Evolutionary conservation across 1,284 basidiomycete species (phyloP).

Genomic region (Melampsora americana): DNA sequence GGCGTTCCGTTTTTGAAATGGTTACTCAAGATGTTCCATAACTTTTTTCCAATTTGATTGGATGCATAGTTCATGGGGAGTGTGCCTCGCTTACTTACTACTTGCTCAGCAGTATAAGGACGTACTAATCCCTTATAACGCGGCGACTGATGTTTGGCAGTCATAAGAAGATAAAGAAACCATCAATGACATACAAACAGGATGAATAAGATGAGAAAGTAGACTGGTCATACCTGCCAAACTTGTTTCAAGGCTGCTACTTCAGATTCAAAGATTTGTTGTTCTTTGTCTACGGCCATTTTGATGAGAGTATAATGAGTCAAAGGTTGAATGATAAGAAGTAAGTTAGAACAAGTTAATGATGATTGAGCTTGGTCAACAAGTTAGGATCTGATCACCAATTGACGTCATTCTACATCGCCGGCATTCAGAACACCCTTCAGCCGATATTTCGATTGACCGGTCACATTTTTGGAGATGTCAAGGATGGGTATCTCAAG

Average conservation of each 20-base stretch:
- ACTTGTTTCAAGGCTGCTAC: slow-evolving; percentile 21
- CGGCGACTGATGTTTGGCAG: slow-evolving; percentile 53
- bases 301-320: too few species aligned
- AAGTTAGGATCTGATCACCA: too few species aligned
- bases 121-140: slow-evolving; percentile 72
- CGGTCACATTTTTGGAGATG: too few species aligned
- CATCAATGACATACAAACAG: neutral
- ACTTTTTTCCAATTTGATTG: slow-evolving; percentile 78
- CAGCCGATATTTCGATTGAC: too few species aligned
- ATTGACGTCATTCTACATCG: too few species aligned
- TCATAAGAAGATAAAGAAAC: neutral
- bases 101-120: slow-evolving; percentile 71
- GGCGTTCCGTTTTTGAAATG: slow-evolving; percentile 57
- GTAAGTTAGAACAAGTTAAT: too few species aligned
- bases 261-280: slow-evolving; percentile 30
- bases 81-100: slow-evolving; percentile 84
- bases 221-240: slow-evolving; percentile 13
- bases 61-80: slow-evolving; percentile 81
- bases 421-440: too few species aligned
- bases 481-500: too few species aligned
- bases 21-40: slow-evolving; percentile 68
- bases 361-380: too few species aligned
- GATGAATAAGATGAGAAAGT: neutral
- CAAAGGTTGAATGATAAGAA: too few species aligned
- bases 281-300: slow-evolving; percentile 27